A percentile compares a stretch with the other conserved stretches of the same genome.
Conservation (phyloP, 1,139 yeast species). For the Suhomyces terraborum region DNA sequence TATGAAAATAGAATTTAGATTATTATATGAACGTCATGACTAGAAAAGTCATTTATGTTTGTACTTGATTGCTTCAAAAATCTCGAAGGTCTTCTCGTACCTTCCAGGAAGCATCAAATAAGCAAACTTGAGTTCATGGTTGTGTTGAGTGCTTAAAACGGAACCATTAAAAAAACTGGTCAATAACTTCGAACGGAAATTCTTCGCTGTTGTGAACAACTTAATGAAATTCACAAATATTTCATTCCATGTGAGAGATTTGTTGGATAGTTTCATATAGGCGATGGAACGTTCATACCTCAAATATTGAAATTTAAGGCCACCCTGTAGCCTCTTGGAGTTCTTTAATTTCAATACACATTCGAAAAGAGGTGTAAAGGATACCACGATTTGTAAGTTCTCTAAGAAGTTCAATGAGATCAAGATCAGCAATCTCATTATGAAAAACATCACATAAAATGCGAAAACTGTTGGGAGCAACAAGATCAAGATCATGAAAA, state of each 20-base stretch:
- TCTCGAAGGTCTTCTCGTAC: conserved; percentile 31
- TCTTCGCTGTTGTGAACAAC: conserved; percentile 35
- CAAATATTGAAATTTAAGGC: conserved; percentile 52
- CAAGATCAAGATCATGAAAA: conserved; percentile 78
- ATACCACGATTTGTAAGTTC: conserved; percentile 61
- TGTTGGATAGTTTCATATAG: conserved; percentile 38
- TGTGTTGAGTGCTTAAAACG: conserved; percentile 31
- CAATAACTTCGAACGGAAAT: conserved; percentile 31
- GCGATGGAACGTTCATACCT: conserved; percentile 22
- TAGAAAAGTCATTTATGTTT: neutral
- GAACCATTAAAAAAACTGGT: conserved; percentile 36
- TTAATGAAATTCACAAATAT: conserved; percentile 39
- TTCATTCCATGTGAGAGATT: conserved; percentile 41
- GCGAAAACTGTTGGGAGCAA: conserved; percentile 86
- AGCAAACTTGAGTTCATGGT: conserved; percentile 36
- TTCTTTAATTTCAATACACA: conserved; percentile 77
- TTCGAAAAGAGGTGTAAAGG: conserved; percentile 87
- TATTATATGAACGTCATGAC: neutral
- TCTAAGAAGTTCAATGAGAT: conserved; percentile 57
- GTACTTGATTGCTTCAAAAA: conserved; percentile 30
- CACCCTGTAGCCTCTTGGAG: conserved; percentile 88
- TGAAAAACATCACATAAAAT: conserved; percentile 75
- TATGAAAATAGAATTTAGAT: neutral
- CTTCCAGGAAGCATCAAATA: conserved; percentile 48
- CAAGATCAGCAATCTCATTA: conserved; percentile 56